These are phyloP conservation scores for Babesia sp. DNA, from an alignment of 169 alveolate genomes.

Conservation along the genomic window DNA sequence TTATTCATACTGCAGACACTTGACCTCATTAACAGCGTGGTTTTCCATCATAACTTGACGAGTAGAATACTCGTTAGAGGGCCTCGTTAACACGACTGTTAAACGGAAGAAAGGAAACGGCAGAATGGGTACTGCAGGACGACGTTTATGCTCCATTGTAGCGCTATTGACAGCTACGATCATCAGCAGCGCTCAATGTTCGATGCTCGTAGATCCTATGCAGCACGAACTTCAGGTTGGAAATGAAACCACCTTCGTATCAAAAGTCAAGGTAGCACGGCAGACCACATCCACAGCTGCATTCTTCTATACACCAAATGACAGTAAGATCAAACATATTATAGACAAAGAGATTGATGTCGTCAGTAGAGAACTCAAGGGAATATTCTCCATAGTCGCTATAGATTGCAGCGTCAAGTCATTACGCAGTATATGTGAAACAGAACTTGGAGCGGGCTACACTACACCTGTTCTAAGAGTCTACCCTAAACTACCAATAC, in stretches of 20 bases:
- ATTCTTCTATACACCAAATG: slow-evolving; percentile 69
- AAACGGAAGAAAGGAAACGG: too few relatives aligned
- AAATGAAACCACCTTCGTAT: slow-evolving; percentile 68
- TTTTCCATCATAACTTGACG: too few relatives aligned
- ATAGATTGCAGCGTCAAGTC: slow-evolving; percentile 66
- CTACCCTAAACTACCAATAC: slow-evolving; percentile 76
- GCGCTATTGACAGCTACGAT: slow-evolving; percentile 8
- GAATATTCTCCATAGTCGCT: slow-evolving; percentile 67
- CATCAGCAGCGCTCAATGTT: slow-evolving; percentile 2
- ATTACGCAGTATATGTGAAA: slow-evolving; percentile 52
- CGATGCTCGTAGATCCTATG: slow-evolving; percentile 74
- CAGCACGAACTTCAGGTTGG: slow-evolving; percentile 77
- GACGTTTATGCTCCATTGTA: background rate
- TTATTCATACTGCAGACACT: too few relatives aligned
- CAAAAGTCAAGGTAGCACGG: slow-evolving; percentile 72
- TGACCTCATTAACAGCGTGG: too few relatives aligned
- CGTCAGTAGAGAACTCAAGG: slow-evolving; percentile 72
- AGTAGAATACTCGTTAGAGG: too few relatives aligned
- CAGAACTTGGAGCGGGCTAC: slow-evolving; percentile 65
- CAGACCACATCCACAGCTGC: slow-evolving; percentile 70
- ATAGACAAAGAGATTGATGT: slow-evolving; percentile 67
- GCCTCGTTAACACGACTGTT: too few relatives aligned
- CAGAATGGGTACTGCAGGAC: slow-evolving; percentile 7
- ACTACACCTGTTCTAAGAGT: slow-evolving; percentile 65
- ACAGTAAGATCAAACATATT: slow-evolving; percentile 60